Base-by-base conservation (phyloP, 371 early-diverging fungal species). In the Mucor saturninus region DNA sequence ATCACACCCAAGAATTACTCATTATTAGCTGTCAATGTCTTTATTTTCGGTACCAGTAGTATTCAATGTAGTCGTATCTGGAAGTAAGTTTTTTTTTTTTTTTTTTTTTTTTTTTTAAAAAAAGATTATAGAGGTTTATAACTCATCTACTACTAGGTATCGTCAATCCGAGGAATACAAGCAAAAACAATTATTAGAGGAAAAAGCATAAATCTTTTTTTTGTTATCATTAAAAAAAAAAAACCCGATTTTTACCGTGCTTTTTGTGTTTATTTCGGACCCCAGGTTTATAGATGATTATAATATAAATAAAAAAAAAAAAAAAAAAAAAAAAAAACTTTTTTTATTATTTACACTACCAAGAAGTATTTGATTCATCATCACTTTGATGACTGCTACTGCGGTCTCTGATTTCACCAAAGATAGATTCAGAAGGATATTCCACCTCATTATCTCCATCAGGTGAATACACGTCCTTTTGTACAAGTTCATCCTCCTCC, bases 1-100 rank as follows among this genome's bases (percentile, higher is more conserved):
- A 98, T 98, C 64, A 95, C 83, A 31, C 98, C 98, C 61, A 87
- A 88, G 74, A 98, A 98, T 83, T 96, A 87, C 73, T 79, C 87
- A 61, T 75, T 98, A 70, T 86, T 96, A 65, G 80, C 89, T 31
- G 98, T 97, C 62, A 98, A 98, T 75, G 38, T 94, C 29, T 97
- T 98, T 74, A 94, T 98, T 6, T 97, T 93, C 40, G 90, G 83
- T 64, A 97, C 94, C 32, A 94, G 93, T 54, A 59, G 90, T 48
- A 89, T 89, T 66, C 98, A 98, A 81, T 74, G 94, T 48, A 86
- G 76, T 57, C 86, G 98, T 39, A 93, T 97, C 61, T 83, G 79
- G 58, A 76, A 84, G 89, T 91, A 84, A 70, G 88, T 77, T 15
- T n/a, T n/a, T n/a, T n/a, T n/a, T n/a, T n/a, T n/a, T n/a, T n/a